These are phyloP conservation scores for Scalesia atractyloides DNA, from an alignment of 129 eudicot species.

Conservation along the genomic window DNA sequence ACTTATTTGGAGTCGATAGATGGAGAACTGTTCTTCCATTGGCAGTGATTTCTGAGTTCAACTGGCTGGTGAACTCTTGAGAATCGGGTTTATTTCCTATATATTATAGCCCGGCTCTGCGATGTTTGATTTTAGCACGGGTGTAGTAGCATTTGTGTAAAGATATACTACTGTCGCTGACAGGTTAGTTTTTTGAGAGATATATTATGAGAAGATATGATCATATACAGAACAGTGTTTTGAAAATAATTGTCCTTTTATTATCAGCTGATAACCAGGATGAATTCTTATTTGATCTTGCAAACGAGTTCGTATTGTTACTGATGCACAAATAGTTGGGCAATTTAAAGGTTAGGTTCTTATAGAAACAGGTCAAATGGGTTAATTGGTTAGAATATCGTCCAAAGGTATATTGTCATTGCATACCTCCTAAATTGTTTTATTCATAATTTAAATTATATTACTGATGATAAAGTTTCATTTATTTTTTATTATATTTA, in stretches of 20 bases:
- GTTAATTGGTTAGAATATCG: background rate
- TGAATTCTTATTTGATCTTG: slow-evolving; percentile 18
- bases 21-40: slow-evolving; percentile 2
- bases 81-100: slow-evolving; percentile 5
- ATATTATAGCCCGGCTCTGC: background rate
- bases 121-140: slow-evolving; percentile 28
- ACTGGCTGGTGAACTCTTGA: slow-evolving; percentile 14
- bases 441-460: background rate
- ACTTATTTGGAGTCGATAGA: slow-evolving; percentile 12
- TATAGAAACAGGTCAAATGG: background rate
- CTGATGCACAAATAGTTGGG: background rate
- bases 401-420: background rate
- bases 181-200: slow-evolving; percentile 11
- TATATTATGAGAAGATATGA: slow-evolving; percentile 23
- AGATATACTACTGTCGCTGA: slow-evolving; percentile 19
- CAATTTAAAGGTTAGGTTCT: background rate
- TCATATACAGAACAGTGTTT: slow-evolving; percentile 10
- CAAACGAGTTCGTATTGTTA: background rate
- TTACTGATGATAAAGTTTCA: background rate
- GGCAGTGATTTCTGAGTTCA: slow-evolving; percentile 16
- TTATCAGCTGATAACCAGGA: slow-evolving; percentile 17
- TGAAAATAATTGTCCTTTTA: slow-evolving; percentile 14
- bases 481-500: background rate
- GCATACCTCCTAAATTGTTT: background rate
- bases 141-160: slow-evolving; percentile 33